Evolutionary conservation across 2,329 filamentous ascomycete genomes (phyloP).

Genomic region (Neoarthrinium moseri): DNA sequence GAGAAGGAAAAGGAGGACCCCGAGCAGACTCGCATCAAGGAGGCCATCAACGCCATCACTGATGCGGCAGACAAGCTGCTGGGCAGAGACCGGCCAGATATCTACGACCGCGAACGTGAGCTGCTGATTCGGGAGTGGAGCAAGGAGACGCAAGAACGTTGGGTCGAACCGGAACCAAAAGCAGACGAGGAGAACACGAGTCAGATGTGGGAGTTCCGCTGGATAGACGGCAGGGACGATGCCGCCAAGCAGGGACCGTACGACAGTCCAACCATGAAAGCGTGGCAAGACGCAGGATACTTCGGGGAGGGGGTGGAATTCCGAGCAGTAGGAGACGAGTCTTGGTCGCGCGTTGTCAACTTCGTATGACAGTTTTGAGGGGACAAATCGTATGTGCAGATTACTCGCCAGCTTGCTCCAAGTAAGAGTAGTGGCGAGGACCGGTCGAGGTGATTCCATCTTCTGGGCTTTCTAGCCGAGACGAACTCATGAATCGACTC

Average conservation of each 20-base stretch:
- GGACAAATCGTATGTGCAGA: background rate
- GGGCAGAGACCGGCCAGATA: slow-evolving; percentile 78
- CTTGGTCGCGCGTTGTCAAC: slow-evolving; percentile 50
- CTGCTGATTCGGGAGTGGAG: slow-evolving; percentile 78
- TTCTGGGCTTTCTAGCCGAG: too few species aligned
- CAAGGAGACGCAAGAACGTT: slow-evolving; percentile 83
- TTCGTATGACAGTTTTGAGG: slow-evolving; percentile 46
- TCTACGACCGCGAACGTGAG: slow-evolving; percentile 89
- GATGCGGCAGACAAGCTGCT: slow-evolving; percentile 87
- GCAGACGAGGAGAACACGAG: slow-evolving; percentile 18
- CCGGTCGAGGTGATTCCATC: too few species aligned
- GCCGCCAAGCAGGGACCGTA: slow-evolving; percentile 83
- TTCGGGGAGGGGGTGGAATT: slow-evolving; percentile 90
- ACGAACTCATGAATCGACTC: too few species aligned
- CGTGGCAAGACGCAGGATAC: slow-evolving; percentile 89
- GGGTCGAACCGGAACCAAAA: slow-evolving; percentile 53
- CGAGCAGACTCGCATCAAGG: slow-evolving; percentile 66
- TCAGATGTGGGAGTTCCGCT: slow-evolving; percentile 84
- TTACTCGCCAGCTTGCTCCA: too few species aligned
- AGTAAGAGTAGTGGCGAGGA: too few species aligned
- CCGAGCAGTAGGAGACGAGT: slow-evolving; percentile 53
- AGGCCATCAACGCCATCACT: slow-evolving; percentile 78
- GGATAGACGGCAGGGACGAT: slow-evolving; percentile 83
- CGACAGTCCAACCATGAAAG: slow-evolving; percentile 79
- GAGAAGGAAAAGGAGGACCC: slow-evolving; percentile 59